Evolutionary conservation across 306 rosid species (phyloP).

Genomic region (Castanospermum australe): DNA sequence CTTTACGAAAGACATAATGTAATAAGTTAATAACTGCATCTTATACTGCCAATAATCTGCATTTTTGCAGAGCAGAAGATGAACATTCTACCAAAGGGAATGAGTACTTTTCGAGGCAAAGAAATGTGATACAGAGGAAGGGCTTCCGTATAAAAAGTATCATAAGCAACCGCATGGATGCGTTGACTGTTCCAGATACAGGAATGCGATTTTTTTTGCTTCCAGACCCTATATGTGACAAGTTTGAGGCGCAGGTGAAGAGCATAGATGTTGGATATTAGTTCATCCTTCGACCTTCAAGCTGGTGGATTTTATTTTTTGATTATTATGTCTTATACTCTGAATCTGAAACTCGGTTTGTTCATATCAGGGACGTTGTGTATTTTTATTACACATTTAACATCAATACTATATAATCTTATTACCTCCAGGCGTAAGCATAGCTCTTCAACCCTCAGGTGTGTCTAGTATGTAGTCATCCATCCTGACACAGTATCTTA

Average conservation of each 20-base stretch:
- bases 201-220: conserved; percentile 54
- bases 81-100: conserved; percentile 41
- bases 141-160: conserved; percentile 53
- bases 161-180: conserved; percentile 67
- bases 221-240: conserved; percentile 55
- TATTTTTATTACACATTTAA: background rate
- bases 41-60: conserved; percentile 4
- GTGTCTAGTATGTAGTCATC: background rate
- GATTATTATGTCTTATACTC: background rate
- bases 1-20: background rate
- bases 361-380: background rate
- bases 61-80: conserved; percentile 59
- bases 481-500: background rate
- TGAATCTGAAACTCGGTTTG: background rate
- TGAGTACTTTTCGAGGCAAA: conserved; percentile 51
- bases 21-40: background rate
- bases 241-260: conserved; percentile 29
- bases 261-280: conserved; percentile 9
- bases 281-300: conserved; percentile 4
- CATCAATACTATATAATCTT: background rate
- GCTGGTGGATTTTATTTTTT: background rate
- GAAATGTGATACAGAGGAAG: conserved; percentile 39
- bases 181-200: conserved; percentile 29
- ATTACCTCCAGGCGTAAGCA: background rate
- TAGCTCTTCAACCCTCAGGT: background rate